Percentiles rank a stretch among this genome's conserved stretches.
Conservation (phyloP, 2,329 filamentous ascomycete genomes). For the Tolypocladium cylindrosporum region DNA sequence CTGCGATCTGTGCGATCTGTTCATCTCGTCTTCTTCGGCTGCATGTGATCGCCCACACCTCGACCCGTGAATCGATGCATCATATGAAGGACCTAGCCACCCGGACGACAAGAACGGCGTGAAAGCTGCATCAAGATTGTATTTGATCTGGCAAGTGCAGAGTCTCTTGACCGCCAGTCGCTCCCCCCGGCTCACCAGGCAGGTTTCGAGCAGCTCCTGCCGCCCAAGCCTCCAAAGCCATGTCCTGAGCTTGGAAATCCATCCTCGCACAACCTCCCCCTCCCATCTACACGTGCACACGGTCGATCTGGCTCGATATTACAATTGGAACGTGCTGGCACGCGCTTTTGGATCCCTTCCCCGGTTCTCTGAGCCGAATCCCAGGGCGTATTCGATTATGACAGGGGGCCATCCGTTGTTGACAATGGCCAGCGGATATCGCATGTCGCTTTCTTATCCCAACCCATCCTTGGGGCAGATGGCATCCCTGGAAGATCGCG, state of each 20-base stretch:
- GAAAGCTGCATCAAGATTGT: background rate
- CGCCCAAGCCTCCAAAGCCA: background rate
- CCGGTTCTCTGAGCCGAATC: background rate
- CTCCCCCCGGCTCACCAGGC: background rate
- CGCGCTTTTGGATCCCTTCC: background rate
- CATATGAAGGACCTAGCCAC: background rate
- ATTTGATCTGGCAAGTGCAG: background rate
- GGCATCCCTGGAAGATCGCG: slow-evolving; percentile 2
- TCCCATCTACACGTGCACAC: background rate
- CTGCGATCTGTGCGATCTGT: background rate
- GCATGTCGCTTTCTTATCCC: slow-evolving; percentile 10
- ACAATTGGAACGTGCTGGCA: background rate
- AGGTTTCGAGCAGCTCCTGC: background rate
- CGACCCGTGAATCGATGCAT: background rate
- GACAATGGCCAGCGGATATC: slow-evolving; percentile 1
- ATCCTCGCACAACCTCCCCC: no score
- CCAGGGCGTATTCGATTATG: no score
- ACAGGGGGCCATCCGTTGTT: background rate
- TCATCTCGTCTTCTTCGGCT: background rate
- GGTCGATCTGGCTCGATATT: background rate
- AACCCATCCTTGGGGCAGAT: slow-evolving; percentile 14
- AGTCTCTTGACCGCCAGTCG: background rate
- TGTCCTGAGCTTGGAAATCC: background rate
- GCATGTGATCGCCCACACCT: background rate
- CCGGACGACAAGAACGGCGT: background rate